Conservation (phyloP, 2,329 filamentous ascomycete species). For the Paecilomyces sp. region DNA sequence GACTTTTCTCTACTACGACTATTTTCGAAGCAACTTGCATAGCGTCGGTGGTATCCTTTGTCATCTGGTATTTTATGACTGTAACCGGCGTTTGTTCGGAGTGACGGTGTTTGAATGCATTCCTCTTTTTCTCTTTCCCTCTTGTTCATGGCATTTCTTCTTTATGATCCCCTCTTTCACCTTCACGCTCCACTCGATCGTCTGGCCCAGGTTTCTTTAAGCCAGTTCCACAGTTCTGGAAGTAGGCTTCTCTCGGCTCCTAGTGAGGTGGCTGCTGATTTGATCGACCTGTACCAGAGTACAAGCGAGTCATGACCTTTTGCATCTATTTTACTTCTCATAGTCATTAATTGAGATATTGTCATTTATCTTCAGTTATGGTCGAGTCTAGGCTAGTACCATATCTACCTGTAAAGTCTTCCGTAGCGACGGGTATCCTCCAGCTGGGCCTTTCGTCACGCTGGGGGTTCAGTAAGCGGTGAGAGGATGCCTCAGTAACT, state of each 20-base stretch:
- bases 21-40: slow-evolving; percentile 28
- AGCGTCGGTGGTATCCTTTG: slow-evolving; percentile 30
- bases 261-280: neutral
- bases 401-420: neutral
- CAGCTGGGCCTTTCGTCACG: too few relatives aligned
- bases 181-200: neutral
- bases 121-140: neutral
- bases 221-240: neutral
- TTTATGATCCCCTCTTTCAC: neutral
- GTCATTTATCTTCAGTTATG: neutral
- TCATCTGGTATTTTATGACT: slow-evolving; percentile 25
- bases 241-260: neutral
- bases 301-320: neutral
- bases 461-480: too few relatives aligned
- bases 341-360: neutral
- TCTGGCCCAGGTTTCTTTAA: neutral
- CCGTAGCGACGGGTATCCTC: neutral
- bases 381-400: neutral
- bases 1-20: slow-evolving; percentile 8
- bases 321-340: neutral
- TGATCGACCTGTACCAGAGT: neutral
- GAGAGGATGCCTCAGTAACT: too few relatives aligned
- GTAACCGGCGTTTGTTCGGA: slow-evolving; percentile 25
- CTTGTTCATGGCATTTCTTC: neutral
- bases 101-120: slow-evolving; percentile 2